These are phyloP conservation scores for Leccinum truebloodii DNA, from an alignment of 768 basidiomycete species.

Conservation along the genomic window DNA sequence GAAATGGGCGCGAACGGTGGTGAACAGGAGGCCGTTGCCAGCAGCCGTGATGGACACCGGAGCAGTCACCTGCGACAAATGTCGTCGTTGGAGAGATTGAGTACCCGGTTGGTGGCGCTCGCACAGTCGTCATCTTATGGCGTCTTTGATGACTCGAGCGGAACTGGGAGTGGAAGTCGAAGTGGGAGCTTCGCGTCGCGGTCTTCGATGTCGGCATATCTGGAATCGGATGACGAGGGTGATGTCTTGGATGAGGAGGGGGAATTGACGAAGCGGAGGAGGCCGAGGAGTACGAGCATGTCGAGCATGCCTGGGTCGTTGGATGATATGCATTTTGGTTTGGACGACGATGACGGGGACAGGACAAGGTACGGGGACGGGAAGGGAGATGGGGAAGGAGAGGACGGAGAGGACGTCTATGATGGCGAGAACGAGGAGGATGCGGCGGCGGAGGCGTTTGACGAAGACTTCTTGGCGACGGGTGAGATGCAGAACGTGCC, in stretches of 20 bases:
- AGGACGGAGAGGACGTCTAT: slow-evolving; percentile 34
- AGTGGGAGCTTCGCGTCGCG: slow-evolving; percentile 53
- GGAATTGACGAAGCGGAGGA: slow-evolving; percentile 39
- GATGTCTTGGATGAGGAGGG: slow-evolving; percentile 38
- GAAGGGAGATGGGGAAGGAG: slow-evolving; percentile 32
- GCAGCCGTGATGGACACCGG: slow-evolving; percentile 23
- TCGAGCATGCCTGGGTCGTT: slow-evolving; percentile 88
- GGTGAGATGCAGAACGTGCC: slow-evolving; percentile 84
- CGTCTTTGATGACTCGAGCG: slow-evolving; percentile 19
- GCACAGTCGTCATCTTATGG: slow-evolving; percentile 40
- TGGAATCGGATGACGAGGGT: slow-evolving; percentile 51
- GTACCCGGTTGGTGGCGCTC: slow-evolving; percentile 57
- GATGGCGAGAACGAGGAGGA: slow-evolving; percentile 55
- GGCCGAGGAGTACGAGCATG: slow-evolving; percentile 60
- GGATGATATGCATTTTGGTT: slow-evolving; percentile 58
- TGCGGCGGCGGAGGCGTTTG: slow-evolving; percentile 71
- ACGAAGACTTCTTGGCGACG: slow-evolving; percentile 76
- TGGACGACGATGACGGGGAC: slow-evolving; percentile 51
- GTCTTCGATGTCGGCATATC: slow-evolving; percentile 51
- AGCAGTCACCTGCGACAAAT: slow-evolving; percentile 62
- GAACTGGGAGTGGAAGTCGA: slow-evolving; percentile 23
- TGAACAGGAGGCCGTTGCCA: not conserved
- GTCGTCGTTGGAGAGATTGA: slow-evolving; percentile 74
- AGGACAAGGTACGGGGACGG: slow-evolving; percentile 26
- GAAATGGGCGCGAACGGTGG: not conserved